Evolutionary conservation across 441 rosid genomes (phyloP).

Genomic region (Bocquillonia castaneifolia): DNA sequence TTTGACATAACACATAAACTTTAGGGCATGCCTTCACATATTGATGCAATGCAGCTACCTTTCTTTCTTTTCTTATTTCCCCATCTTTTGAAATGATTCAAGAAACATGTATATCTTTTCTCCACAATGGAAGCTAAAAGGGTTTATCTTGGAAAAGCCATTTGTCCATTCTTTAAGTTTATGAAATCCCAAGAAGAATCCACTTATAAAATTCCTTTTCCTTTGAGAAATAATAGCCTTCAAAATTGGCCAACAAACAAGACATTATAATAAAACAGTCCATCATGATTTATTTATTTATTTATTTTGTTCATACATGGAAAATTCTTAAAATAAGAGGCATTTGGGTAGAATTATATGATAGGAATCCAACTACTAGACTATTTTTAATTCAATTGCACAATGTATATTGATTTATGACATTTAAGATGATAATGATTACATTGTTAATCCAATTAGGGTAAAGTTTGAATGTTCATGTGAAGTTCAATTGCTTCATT

Average conservation of each 20-base stretch:
- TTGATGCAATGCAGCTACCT: constrained; percentile 19
- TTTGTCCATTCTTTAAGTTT: constrained; percentile 23
- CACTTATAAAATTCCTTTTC: not conserved
- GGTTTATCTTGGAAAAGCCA: constrained; percentile 33
- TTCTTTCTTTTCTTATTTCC: not conserved
- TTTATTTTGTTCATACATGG: not conserved
- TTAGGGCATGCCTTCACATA: constrained; percentile 21
- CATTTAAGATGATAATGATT: not conserved
- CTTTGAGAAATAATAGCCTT: not conserved
- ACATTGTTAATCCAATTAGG: not conserved
- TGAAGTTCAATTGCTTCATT: not conserved
- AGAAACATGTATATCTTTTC: constrained; percentile 13
- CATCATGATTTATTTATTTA: not conserved
- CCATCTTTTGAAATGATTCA: constrained; percentile 19
- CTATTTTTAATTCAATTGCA: not conserved
- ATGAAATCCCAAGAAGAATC: constrained; percentile 20
- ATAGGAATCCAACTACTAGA: not conserved
- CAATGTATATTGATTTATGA: not conserved
- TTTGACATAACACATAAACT: constrained; percentile 6
- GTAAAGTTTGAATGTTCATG: not conserved
- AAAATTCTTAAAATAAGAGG: not conserved
- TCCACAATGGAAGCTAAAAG: constrained; percentile 11
- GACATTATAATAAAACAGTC: not conserved
- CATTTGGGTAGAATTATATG: not conserved
- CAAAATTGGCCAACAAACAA: not conserved